phyloP scores from a whole-genome alignment of 495 filamentous ascomycete species.

The Tuber umbilicatum region DNA sequence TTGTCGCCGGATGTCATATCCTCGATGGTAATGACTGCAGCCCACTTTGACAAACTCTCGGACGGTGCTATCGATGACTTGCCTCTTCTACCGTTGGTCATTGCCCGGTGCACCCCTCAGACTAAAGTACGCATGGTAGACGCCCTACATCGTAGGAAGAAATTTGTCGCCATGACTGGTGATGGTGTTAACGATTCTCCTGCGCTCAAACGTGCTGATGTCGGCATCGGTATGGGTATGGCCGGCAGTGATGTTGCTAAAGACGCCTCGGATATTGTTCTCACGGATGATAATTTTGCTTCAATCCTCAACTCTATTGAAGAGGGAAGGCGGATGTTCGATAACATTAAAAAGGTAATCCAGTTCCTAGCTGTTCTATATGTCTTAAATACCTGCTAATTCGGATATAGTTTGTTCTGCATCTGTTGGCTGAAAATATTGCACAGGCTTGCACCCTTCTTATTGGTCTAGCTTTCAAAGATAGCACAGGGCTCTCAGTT shows the following conservation, averaged over 20 bases:
- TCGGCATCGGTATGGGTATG: constrained; percentile 72
- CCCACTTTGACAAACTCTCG: constrained; percentile 56
- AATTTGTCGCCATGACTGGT: constrained; percentile 66
- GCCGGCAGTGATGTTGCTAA: constrained; percentile 70
- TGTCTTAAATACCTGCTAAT: constrained; percentile 1
- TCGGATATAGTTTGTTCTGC: constrained; percentile 54
- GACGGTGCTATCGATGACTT: constrained; percentile 57
- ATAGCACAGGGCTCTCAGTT: constrained; percentile 56
- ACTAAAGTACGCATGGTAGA: constrained; percentile 69
- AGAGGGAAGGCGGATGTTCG: constrained; percentile 65
- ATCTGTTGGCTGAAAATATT: constrained; percentile 66
- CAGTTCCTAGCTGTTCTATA: neutral
- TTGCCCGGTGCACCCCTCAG: constrained; percentile 61
- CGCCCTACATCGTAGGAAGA: constrained; percentile 58
- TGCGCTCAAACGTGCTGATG: constrained; percentile 64
- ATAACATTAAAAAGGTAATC: constrained; percentile 64
- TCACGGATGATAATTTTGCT: constrained; percentile 73
- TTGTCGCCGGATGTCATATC: constrained; percentile 53
- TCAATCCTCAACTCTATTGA: constrained; percentile 66
- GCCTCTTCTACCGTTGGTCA: constrained; percentile 59
- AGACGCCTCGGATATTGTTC: constrained; percentile 68
- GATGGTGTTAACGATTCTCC: constrained; percentile 78
- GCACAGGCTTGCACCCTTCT: constrained; percentile 63
- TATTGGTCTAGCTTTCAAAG: constrained; percentile 67
- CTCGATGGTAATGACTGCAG: constrained; percentile 61